Conservation (phyloP, 1,139 yeast genomes). For the Suhomyces taliae region DNA sequence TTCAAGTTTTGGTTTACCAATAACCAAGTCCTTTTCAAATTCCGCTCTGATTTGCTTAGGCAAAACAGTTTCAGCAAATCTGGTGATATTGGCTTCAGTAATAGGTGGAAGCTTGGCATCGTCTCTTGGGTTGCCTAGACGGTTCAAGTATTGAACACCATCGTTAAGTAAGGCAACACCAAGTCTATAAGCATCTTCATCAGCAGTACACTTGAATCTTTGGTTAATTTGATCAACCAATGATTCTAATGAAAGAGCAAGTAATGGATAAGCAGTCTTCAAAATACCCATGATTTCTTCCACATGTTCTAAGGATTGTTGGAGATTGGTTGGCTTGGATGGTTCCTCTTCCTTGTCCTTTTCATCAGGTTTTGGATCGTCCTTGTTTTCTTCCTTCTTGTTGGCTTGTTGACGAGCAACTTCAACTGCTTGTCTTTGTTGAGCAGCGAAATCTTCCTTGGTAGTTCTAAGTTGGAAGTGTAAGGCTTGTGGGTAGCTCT, state of each 20-base stretch:
- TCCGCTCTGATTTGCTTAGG: slow-evolving; percentile 90
- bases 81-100: slow-evolving; percentile 83
- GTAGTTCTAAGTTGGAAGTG: slow-evolving; percentile 96
- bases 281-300: slow-evolving; percentile 94
- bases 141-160: slow-evolving; percentile 84
- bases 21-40: slow-evolving; percentile 88
- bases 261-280: slow-evolving; percentile 92
- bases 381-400: slow-evolving; percentile 9
- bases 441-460: slow-evolving; percentile 86
- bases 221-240: slow-evolving; percentile 94
- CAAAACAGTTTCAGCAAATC: slow-evolving; percentile 90
- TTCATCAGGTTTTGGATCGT: slow-evolving; percentile 1
- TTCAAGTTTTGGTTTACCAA: slow-evolving; percentile 85
- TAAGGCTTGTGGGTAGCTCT: slow-evolving; percentile 94
- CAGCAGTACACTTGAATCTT: slow-evolving; percentile 90
- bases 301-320: slow-evolving; percentile 92
- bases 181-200: slow-evolving; percentile 93
- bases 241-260: slow-evolving; percentile 91
- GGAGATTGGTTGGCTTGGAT: slow-evolving; percentile 20
- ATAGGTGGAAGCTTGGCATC: slow-evolving; percentile 89
- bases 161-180: slow-evolving; percentile 91
- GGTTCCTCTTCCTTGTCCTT: slow-evolving; percentile 9
- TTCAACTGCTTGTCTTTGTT: slow-evolving; percentile 77
- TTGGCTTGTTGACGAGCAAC: slow-evolving; percentile 44
- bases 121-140: slow-evolving; percentile 82